phyloP scores from a whole-genome alignment of 345 rosid genomes.

The Capsella bursapastoris region DNA sequence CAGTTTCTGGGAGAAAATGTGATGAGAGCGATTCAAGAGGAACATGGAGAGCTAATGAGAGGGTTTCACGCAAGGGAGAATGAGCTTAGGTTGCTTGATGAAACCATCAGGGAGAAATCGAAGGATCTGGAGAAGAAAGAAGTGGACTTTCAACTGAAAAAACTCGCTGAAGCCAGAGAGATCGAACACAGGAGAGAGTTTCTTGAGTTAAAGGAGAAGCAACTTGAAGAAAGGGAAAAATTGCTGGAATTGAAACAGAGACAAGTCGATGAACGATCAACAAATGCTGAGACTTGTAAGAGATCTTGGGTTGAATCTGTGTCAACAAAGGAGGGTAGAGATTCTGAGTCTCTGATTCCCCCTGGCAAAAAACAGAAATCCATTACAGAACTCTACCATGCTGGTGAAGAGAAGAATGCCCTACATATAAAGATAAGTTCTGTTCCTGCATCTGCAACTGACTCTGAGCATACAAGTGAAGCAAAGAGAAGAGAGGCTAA shows the following conservation, averaged over 20 bases:
- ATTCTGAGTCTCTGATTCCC: constrained; percentile 28
- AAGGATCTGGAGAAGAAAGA: constrained; percentile 24
- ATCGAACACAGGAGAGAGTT: neutral
- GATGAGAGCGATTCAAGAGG: neutral
- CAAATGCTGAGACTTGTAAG: neutral
- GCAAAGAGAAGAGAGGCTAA: constrained; percentile 22
- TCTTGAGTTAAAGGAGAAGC: constrained; percentile 15
- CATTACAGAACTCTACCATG: neutral
- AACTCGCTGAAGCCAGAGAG: neutral
- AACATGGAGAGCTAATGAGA: constrained; percentile 6
- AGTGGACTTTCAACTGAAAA: constrained; percentile 4
- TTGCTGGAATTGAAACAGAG: neutral
- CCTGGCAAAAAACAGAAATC: constrained; percentile 1
- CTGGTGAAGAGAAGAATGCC: neutral
- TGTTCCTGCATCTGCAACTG: neutral
- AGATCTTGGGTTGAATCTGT: neutral
- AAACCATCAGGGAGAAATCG: neutral
- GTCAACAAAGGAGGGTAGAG: neutral
- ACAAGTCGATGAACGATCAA: neutral
- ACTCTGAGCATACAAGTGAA: constrained; percentile 2
- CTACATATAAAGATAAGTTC: neutral
- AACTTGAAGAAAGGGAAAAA: constrained; percentile 11
- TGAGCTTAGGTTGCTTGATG: constrained; percentile 1
- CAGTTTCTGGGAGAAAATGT: neutral
- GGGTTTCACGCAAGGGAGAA: constrained; percentile 30